A percentile compares a stretch with the other conserved stretches of the same genome.
Evolutionary conservation across 2,329 filamentous ascomycete species (phyloP).

Genomic region (Aureobasidium sp.): DNA sequence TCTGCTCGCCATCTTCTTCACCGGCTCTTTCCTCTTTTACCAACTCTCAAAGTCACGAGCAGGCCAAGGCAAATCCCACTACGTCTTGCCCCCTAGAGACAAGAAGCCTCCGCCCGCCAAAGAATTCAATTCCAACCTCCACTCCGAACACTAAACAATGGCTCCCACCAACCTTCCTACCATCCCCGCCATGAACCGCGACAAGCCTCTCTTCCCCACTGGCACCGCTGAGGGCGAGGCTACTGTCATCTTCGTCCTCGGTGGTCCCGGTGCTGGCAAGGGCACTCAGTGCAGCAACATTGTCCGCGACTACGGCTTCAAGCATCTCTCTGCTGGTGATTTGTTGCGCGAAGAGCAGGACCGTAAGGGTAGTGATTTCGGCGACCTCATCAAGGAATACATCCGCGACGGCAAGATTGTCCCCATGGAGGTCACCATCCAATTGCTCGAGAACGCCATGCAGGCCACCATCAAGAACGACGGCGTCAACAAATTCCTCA

Average conservation of each 20-base stretch:
- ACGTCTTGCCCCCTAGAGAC: conserved; percentile 24
- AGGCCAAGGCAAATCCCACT: conserved; percentile 26
- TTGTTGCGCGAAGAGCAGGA: conserved; percentile 89
- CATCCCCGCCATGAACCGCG: conserved; percentile 46
- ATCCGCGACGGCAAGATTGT: conserved; percentile 95
- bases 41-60: conserved; percentile 38
- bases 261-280: conserved; percentile 91
- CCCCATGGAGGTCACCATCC: conserved; percentile 96
- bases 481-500: conserved; percentile 62
- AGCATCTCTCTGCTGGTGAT: conserved; percentile 87
- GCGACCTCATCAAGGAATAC: conserved; percentile 83
- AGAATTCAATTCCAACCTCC: conserved; percentile 10
- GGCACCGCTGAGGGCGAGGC: conserved; percentile 47
- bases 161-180: conserved; percentile 19
- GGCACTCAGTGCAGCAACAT: conserved; percentile 91
- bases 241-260: conserved; percentile 93
- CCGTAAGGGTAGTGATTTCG: conserved; percentile 77
- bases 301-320: conserved; percentile 81
- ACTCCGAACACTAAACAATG: conserved; percentile 23
- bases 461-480: conserved; percentile 52
- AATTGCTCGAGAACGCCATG: conserved; percentile 92
- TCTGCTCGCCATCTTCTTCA: conserved; percentile 39
- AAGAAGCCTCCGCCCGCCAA: conserved; percentile 9
- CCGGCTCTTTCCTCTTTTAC: conserved; percentile 40
- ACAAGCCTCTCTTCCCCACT: conserved; percentile 63